Conservation (phyloP, 2,329 filamentous ascomycete genomes). For the Sarocladium brachiariae region DNA sequence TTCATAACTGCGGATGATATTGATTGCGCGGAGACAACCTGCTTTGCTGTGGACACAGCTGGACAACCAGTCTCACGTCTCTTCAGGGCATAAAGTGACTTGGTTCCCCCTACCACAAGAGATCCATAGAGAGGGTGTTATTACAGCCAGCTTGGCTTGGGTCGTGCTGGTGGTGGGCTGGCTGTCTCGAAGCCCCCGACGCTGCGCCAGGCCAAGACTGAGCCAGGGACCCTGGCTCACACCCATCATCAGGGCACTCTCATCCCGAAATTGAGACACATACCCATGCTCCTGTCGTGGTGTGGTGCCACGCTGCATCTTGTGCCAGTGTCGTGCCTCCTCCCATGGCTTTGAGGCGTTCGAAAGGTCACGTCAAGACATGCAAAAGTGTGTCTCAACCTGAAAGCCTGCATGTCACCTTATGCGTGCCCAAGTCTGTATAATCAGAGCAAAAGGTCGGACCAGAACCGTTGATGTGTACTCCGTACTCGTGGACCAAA, state of each 20-base stretch:
- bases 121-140: too few relatives aligned
- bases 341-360: not conserved
- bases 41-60: not conserved
- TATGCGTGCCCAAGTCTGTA: not conserved
- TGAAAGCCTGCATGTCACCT: not conserved
- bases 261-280: conserved; percentile 5
- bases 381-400: not conserved
- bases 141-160: not conserved
- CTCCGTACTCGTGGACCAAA: too few relatives aligned
- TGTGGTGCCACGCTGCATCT: not conserved
- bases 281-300: not conserved
- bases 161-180: not conserved
- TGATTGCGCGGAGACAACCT: not conserved
- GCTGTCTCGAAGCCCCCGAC: not conserved
- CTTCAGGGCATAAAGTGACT: too few relatives aligned
- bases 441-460: not conserved
- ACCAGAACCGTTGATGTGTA: too few relatives aligned
- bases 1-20: conserved; percentile 7
- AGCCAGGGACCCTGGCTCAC: not conserved
- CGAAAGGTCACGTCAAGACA: not conserved
- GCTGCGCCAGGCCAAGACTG: conserved; percentile 1
- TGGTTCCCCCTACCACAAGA: too few relatives aligned
- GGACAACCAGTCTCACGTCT: not conserved
- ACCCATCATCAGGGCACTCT: not conserved
- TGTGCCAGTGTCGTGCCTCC: not conserved